Evolutionary conservation across 1,139 yeast species (phyloP).

Genomic region (Debaryomyces udenii): DNA sequence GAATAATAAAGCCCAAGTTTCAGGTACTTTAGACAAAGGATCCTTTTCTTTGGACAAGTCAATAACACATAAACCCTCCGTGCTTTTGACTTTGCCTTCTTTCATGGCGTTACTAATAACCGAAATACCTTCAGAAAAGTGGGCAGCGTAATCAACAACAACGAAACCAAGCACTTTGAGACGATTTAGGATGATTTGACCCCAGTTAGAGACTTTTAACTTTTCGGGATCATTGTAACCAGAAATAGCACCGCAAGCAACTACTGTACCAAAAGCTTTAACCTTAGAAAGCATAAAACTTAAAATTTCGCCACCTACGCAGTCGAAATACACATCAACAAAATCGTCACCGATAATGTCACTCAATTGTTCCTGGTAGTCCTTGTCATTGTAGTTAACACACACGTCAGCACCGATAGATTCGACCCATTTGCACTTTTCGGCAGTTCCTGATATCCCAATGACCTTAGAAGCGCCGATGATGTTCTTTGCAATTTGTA

Average conservation of each 20-base stretch:
- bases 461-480: constrained; percentile 31
- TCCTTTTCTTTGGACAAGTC: constrained; percentile 27
- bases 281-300: constrained; percentile 47
- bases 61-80: constrained; percentile 27
- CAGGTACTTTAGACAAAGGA: constrained; percentile 31
- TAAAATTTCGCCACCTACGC: constrained; percentile 66
- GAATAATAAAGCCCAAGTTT: constrained; percentile 33
- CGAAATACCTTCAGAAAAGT: constrained; percentile 39
- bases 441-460: constrained; percentile 35
- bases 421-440: constrained; percentile 33
- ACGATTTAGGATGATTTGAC: constrained; percentile 48
- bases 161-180: constrained; percentile 53
- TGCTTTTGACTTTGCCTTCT: constrained; percentile 43
- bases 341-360: constrained; percentile 48
- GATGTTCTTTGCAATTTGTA: constrained; percentile 33
- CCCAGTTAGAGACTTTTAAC: constrained; percentile 39
- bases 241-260: constrained; percentile 67
- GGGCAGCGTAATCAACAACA: constrained; percentile 37
- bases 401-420: constrained; percentile 35
- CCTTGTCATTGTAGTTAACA: constrained; percentile 29
- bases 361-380: constrained; percentile 44
- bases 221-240: constrained; percentile 53
- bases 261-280: constrained; percentile 46
- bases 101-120: constrained; percentile 37
- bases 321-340: constrained; percentile 56